Evolutionary conservation across 805 yeast genomes (phyloP).

Genomic region (Yarrowia divulgata): DNA sequence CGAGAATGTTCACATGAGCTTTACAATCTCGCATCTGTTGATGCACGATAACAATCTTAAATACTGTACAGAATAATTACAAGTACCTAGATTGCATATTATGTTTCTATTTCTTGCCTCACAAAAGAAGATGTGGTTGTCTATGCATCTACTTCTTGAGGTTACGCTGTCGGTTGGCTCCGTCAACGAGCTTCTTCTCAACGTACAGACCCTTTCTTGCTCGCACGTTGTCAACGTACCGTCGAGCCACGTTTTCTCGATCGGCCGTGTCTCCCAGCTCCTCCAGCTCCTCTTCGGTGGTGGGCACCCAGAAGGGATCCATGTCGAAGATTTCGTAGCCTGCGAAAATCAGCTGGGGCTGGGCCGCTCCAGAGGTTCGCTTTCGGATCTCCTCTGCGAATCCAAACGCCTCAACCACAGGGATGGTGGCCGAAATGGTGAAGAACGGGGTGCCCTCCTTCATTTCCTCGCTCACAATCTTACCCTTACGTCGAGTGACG

Average conservation of each 20-base stretch:
- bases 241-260: slow-evolving; percentile 86
- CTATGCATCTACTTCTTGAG: slow-evolving; percentile 53
- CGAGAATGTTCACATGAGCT: too few relatives aligned
- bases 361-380: slow-evolving; percentile 94
- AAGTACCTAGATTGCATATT: too few relatives aligned
- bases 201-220: slow-evolving; percentile 86
- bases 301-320: slow-evolving; percentile 99
- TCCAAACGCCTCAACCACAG: slow-evolving; percentile 96
- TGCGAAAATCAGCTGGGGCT: slow-evolving; percentile 89
- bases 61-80: too few relatives aligned
- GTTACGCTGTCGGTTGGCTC: slow-evolving; percentile 94
- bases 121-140: too few relatives aligned
- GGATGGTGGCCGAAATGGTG: slow-evolving; percentile 81
- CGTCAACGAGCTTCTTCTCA: slow-evolving; percentile 87
- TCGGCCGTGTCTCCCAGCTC: slow-evolving; percentile 93
- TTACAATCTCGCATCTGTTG: too few relatives aligned
- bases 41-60: too few relatives aligned
- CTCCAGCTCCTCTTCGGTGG: slow-evolving; percentile 94
- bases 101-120: too few relatives aligned
- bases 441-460: slow-evolving; percentile 98
- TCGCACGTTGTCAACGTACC: slow-evolving; percentile 82
- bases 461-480: slow-evolving; percentile 88
- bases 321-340: slow-evolving; percentile 87
- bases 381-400: slow-evolving; percentile 94
- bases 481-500: slow-evolving; percentile 86